A percentile compares a stretch with the other conserved stretches of the same genome.
Conservation (phyloP, 2,329 filamentous ascomycete genomes). For the Fusarium succisae region DNA sequence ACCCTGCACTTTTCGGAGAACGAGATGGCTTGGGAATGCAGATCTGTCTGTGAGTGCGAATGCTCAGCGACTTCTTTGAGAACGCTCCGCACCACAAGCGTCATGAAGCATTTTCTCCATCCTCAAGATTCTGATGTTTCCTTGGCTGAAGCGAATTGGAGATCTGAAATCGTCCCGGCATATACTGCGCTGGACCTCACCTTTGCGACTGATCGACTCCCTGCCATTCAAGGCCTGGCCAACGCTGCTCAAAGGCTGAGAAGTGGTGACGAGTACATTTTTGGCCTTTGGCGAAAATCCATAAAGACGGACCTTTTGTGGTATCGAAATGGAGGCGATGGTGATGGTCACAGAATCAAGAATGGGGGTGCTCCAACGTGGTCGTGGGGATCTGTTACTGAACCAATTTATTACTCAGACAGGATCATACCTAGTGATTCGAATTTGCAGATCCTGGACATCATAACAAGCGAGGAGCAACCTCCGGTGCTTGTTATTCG, state of each 20-base stretch:
- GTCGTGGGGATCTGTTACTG: conserved; percentile 6
- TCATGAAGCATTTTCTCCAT: neutral
- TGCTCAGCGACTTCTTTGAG: neutral
- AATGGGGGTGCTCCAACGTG: neutral
- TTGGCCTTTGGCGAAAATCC: neutral
- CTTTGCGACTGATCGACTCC: neutral
- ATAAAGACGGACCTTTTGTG: neutral
- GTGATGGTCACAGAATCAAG: neutral
- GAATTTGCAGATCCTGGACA: neutral
- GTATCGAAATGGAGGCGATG: neutral
- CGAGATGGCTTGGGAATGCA: conserved; percentile 2
- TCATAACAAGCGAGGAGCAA: neutral
- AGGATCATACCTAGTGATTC: neutral
- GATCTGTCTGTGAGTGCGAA: neutral
- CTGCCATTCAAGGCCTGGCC: neutral
- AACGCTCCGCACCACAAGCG: neutral
- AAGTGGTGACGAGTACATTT: neutral
- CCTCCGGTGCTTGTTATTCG: neutral
- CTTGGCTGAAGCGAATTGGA: neutral
- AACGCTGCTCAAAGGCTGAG: neutral
- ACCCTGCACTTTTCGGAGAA: neutral
- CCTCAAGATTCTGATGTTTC: neutral
- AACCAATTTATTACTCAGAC: neutral
- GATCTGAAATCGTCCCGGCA: neutral
- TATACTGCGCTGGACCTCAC: conserved; percentile 1